phyloP scores from a whole-genome alignment of 192 early-diverging fungal genomes.

The Entophlyctis helioformis region DNA sequence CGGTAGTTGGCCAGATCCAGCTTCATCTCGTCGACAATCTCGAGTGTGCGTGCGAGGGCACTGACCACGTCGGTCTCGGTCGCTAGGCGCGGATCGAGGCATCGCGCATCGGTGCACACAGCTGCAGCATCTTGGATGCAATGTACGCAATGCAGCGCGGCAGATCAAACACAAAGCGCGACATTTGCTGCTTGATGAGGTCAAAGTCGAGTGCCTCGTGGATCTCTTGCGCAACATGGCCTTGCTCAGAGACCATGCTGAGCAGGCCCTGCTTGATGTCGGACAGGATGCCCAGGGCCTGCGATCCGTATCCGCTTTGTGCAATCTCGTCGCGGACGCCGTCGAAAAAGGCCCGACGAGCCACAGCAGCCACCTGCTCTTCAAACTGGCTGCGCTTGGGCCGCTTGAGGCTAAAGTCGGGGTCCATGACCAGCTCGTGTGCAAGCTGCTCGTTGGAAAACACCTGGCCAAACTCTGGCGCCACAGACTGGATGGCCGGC shows the following conservation, averaged over 20 bases:
- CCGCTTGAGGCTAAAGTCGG: conserved; percentile 50
- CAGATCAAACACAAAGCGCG: conserved; percentile 42
- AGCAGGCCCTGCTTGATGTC: conserved; percentile 55
- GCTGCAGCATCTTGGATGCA: conserved; percentile 43
- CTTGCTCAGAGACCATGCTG: conserved; percentile 43
- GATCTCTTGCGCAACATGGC: conserved; percentile 41
- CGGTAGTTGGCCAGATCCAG: conserved; percentile 72
- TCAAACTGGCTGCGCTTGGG: conserved; percentile 30
- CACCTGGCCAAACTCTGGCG: conserved; percentile 23
- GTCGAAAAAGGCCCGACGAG: conserved; percentile 64
- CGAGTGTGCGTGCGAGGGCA: conserved; percentile 38
- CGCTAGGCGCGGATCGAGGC: conserved; percentile 24
- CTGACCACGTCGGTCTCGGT: conserved; percentile 16
- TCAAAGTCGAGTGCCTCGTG: conserved; percentile 53
- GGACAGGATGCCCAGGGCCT: conserved; percentile 36
- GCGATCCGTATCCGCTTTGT: conserved; percentile 25
- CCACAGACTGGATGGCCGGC: conserved; percentile 9
- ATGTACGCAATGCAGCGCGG: conserved; percentile 29
- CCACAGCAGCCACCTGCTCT: conserved; percentile 40
- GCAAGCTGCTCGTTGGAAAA: conserved; percentile 57
- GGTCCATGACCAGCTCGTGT: conserved; percentile 67
- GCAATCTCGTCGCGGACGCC: conserved; percentile 44
- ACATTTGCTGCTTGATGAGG: conserved; percentile 56
- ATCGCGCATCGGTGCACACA: conserved; percentile 74
- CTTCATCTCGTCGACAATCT: conserved; percentile 62